Percentiles rank a stretch among this genome's conserved stretches.
These are phyloP conservation scores for Solanum paucissectum DNA, from an alignment of 257 asterid genomes.

Conservation along the genomic window DNA sequence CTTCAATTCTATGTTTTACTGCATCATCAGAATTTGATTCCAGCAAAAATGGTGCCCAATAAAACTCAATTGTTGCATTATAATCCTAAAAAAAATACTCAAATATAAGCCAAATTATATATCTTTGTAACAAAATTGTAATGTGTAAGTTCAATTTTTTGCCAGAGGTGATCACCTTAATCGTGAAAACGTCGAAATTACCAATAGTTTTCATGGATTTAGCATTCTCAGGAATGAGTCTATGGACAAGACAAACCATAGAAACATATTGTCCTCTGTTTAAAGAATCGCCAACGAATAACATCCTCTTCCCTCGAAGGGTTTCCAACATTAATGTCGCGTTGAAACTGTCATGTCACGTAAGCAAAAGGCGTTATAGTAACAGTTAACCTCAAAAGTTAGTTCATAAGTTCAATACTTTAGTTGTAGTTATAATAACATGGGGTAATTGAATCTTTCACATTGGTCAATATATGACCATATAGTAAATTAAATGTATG, in stretches of 20 bases:
- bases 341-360: constrained; percentile 37
- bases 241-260: constrained; percentile 63
- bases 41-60: constrained; percentile 78
- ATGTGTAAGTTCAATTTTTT: neutral
- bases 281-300: constrained; percentile 79
- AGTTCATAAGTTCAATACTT: neutral
- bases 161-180: constrained; percentile 37
- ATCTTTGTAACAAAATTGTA: neutral
- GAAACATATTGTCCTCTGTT: constrained; percentile 66
- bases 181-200: constrained; percentile 40
- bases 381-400: neutral
- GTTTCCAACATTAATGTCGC: constrained; percentile 59
- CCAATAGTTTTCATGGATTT: constrained; percentile 34
- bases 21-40: constrained; percentile 82
- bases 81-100: constrained; percentile 35
- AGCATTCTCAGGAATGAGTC: constrained; percentile 39
- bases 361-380: neutral
- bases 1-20: constrained; percentile 24
- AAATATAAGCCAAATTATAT: neutral
- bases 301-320: constrained; percentile 62
- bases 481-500: neutral
- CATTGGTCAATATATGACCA: neutral
- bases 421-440: neutral
- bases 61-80: constrained; percentile 57
- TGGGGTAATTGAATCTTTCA: neutral